These are phyloP conservation scores for Polyplosphaeria fusca DNA, from an alignment of 495 filamentous ascomycete genomes.

Conservation along the genomic window DNA sequence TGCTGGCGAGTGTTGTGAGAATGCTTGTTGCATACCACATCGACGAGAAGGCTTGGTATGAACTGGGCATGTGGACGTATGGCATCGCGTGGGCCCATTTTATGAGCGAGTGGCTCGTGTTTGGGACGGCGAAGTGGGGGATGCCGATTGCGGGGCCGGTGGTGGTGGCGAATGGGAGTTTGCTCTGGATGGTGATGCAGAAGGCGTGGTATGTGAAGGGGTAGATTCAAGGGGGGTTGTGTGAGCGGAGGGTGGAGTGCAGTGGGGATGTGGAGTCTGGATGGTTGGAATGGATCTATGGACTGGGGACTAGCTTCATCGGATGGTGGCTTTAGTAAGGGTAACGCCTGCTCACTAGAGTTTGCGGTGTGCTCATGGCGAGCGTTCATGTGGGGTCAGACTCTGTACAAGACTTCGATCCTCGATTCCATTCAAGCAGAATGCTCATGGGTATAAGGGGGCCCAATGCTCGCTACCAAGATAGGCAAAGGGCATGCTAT, in stretches of 20 bases:
- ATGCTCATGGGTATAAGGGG: slow-evolving; percentile 2
- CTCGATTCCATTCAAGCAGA: too few species aligned
- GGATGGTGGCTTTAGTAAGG: neutral
- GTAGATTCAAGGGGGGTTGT: neutral
- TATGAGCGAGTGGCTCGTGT: slow-evolving; percentile 71
- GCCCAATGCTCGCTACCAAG: neutral
- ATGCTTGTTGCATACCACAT: slow-evolving; percentile 87
- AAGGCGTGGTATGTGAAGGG: slow-evolving; percentile 58
- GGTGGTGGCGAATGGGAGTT: slow-evolving; percentile 63
- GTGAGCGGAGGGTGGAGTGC: neutral
- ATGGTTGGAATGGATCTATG: neutral
- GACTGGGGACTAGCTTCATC: neutral
- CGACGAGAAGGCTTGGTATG: slow-evolving; percentile 63
- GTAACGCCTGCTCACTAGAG: neutral
- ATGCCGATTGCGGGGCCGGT: slow-evolving; percentile 69
- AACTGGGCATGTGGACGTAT: slow-evolving; percentile 77
- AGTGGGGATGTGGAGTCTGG: neutral
- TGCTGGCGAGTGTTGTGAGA: slow-evolving; percentile 70
- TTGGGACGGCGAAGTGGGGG: slow-evolving; percentile 66
- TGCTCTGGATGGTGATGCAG: slow-evolving; percentile 80
- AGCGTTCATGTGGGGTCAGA: too few species aligned
- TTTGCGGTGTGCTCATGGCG: neutral
- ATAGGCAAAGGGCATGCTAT: slow-evolving; percentile 10
- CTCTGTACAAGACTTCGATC: too few species aligned
- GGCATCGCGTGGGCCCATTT: slow-evolving; percentile 79